Percentiles rank a stretch among this genome's conserved stretches.
Conservation (phyloP, 2,329 filamentous ascomycete genomes). For the Aspergillus sp. region DNA sequence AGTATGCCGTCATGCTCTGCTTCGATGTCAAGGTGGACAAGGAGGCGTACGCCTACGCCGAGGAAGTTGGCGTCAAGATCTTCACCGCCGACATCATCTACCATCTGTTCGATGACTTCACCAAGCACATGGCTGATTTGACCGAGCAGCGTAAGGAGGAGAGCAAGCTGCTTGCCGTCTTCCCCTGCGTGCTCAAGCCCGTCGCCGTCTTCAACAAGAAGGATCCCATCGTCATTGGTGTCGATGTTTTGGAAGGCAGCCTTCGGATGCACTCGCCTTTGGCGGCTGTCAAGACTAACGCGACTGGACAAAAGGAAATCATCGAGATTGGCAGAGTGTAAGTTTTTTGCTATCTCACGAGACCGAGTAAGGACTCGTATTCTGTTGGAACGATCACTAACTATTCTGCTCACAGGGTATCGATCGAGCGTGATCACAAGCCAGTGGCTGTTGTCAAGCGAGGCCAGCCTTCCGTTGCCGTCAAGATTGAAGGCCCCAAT, state of each 20-base stretch:
- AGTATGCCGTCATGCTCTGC: constrained; percentile 98
- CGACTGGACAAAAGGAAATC: constrained; percentile 78
- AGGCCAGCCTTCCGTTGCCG: constrained; percentile 91
- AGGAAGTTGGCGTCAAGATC: constrained; percentile 93
- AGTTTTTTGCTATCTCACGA: constrained; percentile 42
- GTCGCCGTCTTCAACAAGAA: constrained; percentile 99
- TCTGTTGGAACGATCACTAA: constrained; percentile 14
- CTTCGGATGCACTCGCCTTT: constrained; percentile 87
- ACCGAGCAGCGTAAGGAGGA: constrained; percentile 94
- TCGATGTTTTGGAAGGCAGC: constrained; percentile 90
- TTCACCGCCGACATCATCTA: constrained; percentile 99
- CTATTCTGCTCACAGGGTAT: constrained; percentile 60
- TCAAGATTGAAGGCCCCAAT: constrained; percentile 94
- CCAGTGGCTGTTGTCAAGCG: constrained; percentile 88
- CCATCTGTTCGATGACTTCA: constrained; percentile 96
- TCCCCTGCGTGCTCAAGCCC: constrained; percentile 86
- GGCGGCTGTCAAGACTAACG: constrained; percentile 78
- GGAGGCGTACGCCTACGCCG: constrained; percentile 85
- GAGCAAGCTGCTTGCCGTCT: constrained; percentile 90
- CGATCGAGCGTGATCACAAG: constrained; percentile 98
- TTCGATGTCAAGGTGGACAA: constrained; percentile 99
- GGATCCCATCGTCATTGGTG: constrained; percentile 87
- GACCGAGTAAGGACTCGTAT: too few species aligned
- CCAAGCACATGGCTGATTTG: constrained; percentile 85
- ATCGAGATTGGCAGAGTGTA: constrained; percentile 89